A percentile compares a stretch with the other conserved stretches of the same genome.
These are phyloP conservation scores for Tolypocladium inflatum DNA, from an alignment of 2,329 filamentous ascomycete species.

Conservation along the genomic window DNA sequence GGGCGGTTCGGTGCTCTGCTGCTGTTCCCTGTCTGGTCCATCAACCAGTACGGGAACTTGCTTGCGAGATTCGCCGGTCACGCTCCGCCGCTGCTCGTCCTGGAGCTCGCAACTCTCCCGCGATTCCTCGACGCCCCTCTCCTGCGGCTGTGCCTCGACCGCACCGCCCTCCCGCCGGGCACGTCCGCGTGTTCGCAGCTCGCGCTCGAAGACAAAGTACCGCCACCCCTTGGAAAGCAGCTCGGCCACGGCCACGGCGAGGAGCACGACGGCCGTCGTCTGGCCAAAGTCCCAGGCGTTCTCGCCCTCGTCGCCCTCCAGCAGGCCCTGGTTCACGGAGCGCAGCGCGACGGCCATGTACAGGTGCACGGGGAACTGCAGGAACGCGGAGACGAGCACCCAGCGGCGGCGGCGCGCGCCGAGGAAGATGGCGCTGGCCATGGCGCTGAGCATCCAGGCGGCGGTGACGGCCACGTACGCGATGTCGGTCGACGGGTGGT, in stretches of 20 bases:
- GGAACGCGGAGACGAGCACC: conserved; percentile 14
- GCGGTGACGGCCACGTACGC: background rate
- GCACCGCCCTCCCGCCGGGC: background rate
- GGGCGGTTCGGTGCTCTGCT: too few species aligned
- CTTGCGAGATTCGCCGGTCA: background rate
- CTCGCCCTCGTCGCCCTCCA: conserved; percentile 9
- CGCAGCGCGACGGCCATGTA: conserved; percentile 21
- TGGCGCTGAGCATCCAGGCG: background rate
- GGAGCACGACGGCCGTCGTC: conserved; percentile 17
- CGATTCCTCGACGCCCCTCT: background rate
- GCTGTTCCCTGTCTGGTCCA: background rate
- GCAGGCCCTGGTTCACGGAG: conserved; percentile 14
- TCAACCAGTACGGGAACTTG: background rate
- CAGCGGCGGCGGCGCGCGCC: conserved; percentile 5
- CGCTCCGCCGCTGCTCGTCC: background rate
- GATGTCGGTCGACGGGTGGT: background rate
- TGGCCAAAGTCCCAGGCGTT: conserved; percentile 22
- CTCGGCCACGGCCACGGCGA: conserved; percentile 12
- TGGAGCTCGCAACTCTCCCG: background rate
- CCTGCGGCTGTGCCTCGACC: background rate
- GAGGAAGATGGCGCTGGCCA: background rate
- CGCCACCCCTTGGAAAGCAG: conserved; percentile 11
- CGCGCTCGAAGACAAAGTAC: conserved; percentile 7
- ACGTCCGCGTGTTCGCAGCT: background rate
- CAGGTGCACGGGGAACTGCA: conserved; percentile 21